Evolutionary conservation across 1,139 yeast genomes (phyloP), one percentile per base, ranked within the genome.

Genomic region (Kluyveromyces marxianus): DNA sequence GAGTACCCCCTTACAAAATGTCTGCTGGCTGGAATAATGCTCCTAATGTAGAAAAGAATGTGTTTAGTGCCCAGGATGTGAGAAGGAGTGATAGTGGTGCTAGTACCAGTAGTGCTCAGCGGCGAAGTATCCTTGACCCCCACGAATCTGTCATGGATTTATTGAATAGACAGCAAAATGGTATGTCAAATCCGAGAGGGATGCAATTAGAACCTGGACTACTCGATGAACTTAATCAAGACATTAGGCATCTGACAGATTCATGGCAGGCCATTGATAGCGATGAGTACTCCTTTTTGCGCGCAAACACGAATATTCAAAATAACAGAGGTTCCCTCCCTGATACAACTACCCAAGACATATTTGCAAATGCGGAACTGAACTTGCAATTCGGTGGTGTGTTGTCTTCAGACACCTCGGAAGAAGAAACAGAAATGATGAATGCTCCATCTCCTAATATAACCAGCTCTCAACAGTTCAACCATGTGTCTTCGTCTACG

Each of bases 341-440:
- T 14, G 21, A 14, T 14, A 14, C 21, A 14, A 14, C 21, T 14
- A 14, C 21, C 21, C 21, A 14, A 2, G 21, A 14, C 21, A 14
- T 14, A 14, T 14, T 30, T 6, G 25, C 39, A 42, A 51, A 7
- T 48, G 53, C 42, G 36, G 56, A 37, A 37, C 53, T 53, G 38
- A 44, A 58, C 8, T 53, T 49, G 32, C 55, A 50, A 24, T 54
- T 48, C 4, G 59, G 60, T 4, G 50, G 59, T 6, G 42, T 60
- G 28, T 59, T 63, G 3, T 61, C 66, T 3, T 57, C 61, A 34
- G 64, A 60, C 42, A 60, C 63, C 3, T 59, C 66, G 4, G 63
- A 58, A 37, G 66, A 60, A 44, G 66, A 61, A 47, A 40, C 46
- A 3, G 56, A 54, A 14, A 39, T 37, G 14, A 37, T 43, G 10